Conservation (phyloP, 768 basidiomycete species). For the Agaricus subrufescens region DNA sequence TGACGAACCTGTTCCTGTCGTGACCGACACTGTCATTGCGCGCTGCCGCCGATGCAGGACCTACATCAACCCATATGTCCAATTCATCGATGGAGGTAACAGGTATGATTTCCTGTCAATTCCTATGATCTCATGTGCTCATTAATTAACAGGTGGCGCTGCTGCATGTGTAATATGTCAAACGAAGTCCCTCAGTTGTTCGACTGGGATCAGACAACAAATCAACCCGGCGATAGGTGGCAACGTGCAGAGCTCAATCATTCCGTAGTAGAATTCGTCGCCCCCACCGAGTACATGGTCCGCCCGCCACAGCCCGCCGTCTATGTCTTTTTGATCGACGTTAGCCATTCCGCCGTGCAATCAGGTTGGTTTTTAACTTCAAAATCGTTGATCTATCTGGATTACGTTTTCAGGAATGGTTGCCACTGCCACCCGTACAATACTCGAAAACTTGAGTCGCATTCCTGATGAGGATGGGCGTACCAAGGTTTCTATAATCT, state of each 20-base stretch:
- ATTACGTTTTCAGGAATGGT: conserved; percentile 72
- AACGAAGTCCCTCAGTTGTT: conserved; percentile 98
- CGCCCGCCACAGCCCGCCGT: conserved; percentile 97
- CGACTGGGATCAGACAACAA: conserved; percentile 94
- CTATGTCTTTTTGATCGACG: conserved; percentile 96
- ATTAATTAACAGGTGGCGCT: conserved; percentile 72
- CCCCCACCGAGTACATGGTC: conserved; percentile 99
- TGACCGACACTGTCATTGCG: conserved; percentile 92
- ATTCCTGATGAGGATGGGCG: conserved; percentile 93
- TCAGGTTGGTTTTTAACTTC: conserved; percentile 48
- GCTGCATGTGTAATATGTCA: conserved; percentile 97
- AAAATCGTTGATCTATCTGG: neutral
- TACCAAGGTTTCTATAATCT: conserved; percentile 90
- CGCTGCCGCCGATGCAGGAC: conserved; percentile 94
- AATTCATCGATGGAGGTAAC: conserved; percentile 97
- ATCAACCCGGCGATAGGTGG: conserved; percentile 96
- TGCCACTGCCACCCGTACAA: conserved; percentile 94
- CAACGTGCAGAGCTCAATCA: conserved; percentile 89
- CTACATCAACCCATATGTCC: conserved; percentile 97
- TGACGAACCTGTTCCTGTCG: conserved; percentile 81
- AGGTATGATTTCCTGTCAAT: conserved; percentile 39
- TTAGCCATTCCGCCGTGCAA: conserved; percentile 87
- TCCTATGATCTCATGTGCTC: neutral
- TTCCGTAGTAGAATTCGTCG: conserved; percentile 93
- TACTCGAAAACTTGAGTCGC: conserved; percentile 91